These are phyloP conservation scores for Paraconiothyrium sp. DNA, from an alignment of 2,329 filamentous ascomycete species.

Conservation along the genomic window DNA sequence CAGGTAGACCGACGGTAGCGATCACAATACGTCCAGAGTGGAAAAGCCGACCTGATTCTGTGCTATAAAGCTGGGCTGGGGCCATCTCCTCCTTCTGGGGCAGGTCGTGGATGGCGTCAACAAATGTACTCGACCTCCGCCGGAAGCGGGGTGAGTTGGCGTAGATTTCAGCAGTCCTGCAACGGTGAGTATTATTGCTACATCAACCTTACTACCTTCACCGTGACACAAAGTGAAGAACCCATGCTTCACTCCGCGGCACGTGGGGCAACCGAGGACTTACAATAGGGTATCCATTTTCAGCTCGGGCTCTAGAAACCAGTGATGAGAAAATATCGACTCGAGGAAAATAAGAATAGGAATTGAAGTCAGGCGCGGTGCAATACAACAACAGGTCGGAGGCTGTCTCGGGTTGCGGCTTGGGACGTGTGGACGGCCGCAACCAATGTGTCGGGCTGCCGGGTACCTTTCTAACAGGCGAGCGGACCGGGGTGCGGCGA, in stretches of 20 bases:
- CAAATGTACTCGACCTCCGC: conserved; percentile 92
- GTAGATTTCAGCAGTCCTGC: conserved; percentile 88
- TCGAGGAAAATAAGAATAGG: conserved; percentile 15
- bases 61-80: conserved; percentile 96
- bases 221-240: conserved; percentile 8
- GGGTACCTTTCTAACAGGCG: background rate
- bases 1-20: conserved; percentile 93
- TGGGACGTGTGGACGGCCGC: conserved; percentile 27
- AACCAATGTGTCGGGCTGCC: conserved; percentile 24
- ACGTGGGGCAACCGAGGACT: conserved; percentile 49
- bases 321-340: conserved; percentile 13
- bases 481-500: conserved; percentile 29
- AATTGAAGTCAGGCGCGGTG: conserved; percentile 15
- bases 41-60: conserved; percentile 95
- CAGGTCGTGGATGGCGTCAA: conserved; percentile 96
- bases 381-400: conserved; percentile 14
- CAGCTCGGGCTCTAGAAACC: conserved; percentile 20
- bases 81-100: conserved; percentile 85
- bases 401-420: conserved; percentile 18
- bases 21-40: conserved; percentile 98
- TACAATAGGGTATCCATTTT: conserved; percentile 71
- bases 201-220: background rate
- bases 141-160: conserved; percentile 90
- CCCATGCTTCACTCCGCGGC: conserved; percentile 19
- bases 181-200: conserved; percentile 29